These are phyloP conservation scores for Brassica carinata DNA, from an alignment of 345 rosid species.

Conservation along the genomic window DNA sequence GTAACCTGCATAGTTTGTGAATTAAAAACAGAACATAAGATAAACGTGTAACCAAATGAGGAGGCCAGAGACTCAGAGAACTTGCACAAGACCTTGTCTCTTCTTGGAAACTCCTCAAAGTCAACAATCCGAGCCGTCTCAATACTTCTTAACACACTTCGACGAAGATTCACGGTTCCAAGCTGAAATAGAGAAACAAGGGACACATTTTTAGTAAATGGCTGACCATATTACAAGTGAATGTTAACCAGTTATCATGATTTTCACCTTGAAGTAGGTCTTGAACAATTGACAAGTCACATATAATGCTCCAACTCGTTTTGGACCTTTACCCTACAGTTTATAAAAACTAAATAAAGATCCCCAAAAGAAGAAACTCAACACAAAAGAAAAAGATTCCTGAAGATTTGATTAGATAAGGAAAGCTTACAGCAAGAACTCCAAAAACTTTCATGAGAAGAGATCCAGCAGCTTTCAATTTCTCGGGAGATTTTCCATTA, in stretches of 20 bases:
- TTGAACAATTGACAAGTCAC: constrained; percentile 97
- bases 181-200: constrained; percentile 59
- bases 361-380: constrained; percentile 11
- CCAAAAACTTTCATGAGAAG: constrained; percentile 96
- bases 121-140: constrained; percentile 97
- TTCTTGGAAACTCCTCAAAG: constrained; percentile 91
- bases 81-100: constrained; percentile 66
- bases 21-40: background rate
- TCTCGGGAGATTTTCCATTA: constrained; percentile 89
- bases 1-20: constrained; percentile 64
- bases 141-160: constrained; percentile 97
- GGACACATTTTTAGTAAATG: constrained; percentile 16
- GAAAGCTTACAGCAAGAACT: constrained; percentile 83
- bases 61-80: constrained; percentile 14
- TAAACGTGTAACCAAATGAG: background rate
- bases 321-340: constrained; percentile 88
- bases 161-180: constrained; percentile 94
- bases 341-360: constrained; percentile 5
- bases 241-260: background rate
- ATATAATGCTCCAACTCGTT: constrained; percentile 91
- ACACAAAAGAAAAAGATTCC: constrained; percentile 10
- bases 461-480: constrained; percentile 93
- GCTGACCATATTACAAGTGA: background rate
- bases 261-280: constrained; percentile 83
- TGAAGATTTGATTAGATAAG: background rate